Conservation (phyloP, 257 asterid species). For the Lithospermum erythrorhizon region DNA sequence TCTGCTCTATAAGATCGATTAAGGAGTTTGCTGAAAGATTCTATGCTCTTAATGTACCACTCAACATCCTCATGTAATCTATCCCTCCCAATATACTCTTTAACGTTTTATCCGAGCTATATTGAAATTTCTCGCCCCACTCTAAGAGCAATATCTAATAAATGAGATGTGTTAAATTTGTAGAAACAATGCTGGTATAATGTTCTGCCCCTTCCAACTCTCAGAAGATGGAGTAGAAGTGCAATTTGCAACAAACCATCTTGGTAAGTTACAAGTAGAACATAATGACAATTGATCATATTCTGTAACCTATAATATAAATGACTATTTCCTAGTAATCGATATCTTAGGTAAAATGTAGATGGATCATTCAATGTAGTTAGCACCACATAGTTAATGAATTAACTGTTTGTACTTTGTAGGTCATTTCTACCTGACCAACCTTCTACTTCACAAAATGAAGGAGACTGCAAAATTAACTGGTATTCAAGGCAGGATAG, state of each 20-base stretch:
- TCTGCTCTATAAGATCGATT: constrained; percentile 54
- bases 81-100: not conserved
- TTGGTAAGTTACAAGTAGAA: constrained; percentile 33
- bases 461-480: constrained; percentile 57
- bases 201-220: constrained; percentile 78
- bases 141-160: not conserved
- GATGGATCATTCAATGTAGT: no score
- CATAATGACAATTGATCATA: no score
- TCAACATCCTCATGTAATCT: constrained; percentile 68
- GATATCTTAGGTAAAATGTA: no score
- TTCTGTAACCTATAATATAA: no score
- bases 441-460: constrained; percentile 80
- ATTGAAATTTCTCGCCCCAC: not conserved
- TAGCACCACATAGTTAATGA: no score
- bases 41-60: constrained; percentile 59
- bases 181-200: constrained; percentile 95
- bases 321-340: no score
- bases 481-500: constrained; percentile 75
- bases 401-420: constrained; percentile 14
- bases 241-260: constrained; percentile 92
- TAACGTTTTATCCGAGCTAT: not conserved
- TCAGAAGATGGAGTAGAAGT: constrained; percentile 74
- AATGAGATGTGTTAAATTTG: constrained; percentile 1
- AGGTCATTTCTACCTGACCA: constrained; percentile 95
- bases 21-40: constrained; percentile 50